These are phyloP conservation scores for Xylaria sp. DNA, from an alignment of 2,329 filamentous ascomycete genomes.

Conservation along the genomic window DNA sequence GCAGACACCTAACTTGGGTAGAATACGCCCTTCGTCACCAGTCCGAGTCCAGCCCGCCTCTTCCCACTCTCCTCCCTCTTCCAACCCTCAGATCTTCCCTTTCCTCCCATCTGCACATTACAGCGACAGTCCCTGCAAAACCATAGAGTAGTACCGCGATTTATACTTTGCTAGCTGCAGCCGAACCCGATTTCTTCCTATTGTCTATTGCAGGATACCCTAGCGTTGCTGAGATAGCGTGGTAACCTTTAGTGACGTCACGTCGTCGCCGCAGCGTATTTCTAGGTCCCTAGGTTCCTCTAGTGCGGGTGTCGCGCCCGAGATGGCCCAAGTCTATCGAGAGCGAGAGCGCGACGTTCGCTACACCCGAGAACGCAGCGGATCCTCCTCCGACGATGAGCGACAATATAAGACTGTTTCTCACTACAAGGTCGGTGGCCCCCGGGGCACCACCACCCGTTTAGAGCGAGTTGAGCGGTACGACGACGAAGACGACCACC, in stretches of 20 bases:
- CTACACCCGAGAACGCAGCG: slow-evolving; percentile 40
- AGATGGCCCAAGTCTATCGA: slow-evolving; percentile 37
- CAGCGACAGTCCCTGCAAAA: slow-evolving; percentile 8
- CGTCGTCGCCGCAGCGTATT: slow-evolving; percentile 4
- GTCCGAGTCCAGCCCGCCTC: neutral
- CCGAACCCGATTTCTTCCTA: neutral
- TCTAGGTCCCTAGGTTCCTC: neutral
- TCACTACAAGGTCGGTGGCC: slow-evolving; percentile 42
- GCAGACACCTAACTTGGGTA: neutral
- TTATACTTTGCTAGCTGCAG: slow-evolving; percentile 17
- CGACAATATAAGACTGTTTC: slow-evolving; percentile 38
- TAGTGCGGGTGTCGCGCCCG: slow-evolving; percentile 10
- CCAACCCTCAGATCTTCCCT: neutral
- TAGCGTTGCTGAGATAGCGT: neutral
- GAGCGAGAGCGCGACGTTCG: slow-evolving; percentile 42
- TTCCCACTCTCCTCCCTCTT: slow-evolving; percentile 8
- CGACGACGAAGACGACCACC: slow-evolving; percentile 38
- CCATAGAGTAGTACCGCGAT: slow-evolving; percentile 7
- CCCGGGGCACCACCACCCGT: slow-evolving; percentile 30
- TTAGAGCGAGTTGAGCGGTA: slow-evolving; percentile 37
- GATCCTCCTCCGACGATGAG: slow-evolving; percentile 38
- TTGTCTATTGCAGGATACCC: neutral
- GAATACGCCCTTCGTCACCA: neutral
- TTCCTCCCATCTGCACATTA: slow-evolving; percentile 6
- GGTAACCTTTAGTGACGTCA: slow-evolving; percentile 22